phyloP scores from a whole-genome alignment of 179 eudicot species.

The Silene vulgaris region DNA sequence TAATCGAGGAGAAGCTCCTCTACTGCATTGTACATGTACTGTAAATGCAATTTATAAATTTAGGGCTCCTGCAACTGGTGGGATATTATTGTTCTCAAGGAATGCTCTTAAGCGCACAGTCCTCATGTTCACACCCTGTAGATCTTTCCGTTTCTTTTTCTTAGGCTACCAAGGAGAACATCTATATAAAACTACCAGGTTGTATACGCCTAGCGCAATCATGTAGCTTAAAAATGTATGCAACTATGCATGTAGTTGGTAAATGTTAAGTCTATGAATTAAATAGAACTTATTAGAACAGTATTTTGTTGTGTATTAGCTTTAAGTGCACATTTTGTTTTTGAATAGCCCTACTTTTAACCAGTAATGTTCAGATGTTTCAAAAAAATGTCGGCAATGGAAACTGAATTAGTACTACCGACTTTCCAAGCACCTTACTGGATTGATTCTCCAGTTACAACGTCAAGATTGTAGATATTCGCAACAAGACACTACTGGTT shows the following conservation, averaged over 20 bases:
- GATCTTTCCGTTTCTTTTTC: not conserved
- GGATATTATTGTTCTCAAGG: conserved; percentile 12
- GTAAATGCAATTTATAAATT: conserved; percentile 21
- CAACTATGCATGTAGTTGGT: not conserved
- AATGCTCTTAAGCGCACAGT: conserved; percentile 3
- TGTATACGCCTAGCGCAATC: not conserved
- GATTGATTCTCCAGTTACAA: not conserved
- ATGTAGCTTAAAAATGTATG: not conserved
- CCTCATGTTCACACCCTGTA: conserved; percentile 1
- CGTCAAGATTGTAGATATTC: no score
- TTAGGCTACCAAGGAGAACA: not conserved
- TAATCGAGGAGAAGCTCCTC: not conserved
- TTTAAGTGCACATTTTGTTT: not conserved
- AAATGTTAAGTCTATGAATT: no score
- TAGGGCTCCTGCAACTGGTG: conserved; percentile 7
- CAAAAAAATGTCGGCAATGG: not conserved
- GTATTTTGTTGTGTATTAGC: conserved; percentile 1
- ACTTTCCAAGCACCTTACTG: not conserved
- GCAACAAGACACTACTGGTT: no score
- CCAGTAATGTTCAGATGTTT: no score
- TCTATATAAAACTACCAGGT: not conserved
- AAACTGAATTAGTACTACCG: not conserved
- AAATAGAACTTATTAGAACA: no score
- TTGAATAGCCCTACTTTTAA: no score
- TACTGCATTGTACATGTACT: conserved; percentile 26